phyloP scores from a whole-genome alignment of 192 early-diverging fungal genomes.

The Allomyces macrogynus region DNA sequence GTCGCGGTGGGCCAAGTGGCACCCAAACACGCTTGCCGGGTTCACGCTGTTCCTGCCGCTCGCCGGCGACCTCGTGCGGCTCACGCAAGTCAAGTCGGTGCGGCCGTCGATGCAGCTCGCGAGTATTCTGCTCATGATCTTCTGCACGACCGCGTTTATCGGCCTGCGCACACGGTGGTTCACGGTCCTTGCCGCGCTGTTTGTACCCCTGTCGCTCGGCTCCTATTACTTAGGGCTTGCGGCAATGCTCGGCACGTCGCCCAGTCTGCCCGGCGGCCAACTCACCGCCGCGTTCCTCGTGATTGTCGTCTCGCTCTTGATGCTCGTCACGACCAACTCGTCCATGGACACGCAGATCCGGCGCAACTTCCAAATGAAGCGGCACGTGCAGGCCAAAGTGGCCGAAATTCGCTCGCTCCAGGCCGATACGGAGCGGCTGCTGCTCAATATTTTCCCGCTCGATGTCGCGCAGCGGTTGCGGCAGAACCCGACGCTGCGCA shows the following conservation, averaged over 20 bases:
- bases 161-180: background rate
- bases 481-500: slow-evolving; percentile 8
- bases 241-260: background rate
- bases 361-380: slow-evolving; percentile 10
- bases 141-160: slow-evolving; percentile 3
- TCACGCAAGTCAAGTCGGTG: background rate
- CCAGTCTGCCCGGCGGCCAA: too few relatives aligned
- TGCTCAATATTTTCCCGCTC: slow-evolving; percentile 15
- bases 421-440: slow-evolving; percentile 9
- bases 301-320: background rate
- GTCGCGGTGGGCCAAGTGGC: slow-evolving; percentile 1
- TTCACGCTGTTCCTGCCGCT: background rate
- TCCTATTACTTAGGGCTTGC: background rate
- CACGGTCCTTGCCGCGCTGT: background rate
- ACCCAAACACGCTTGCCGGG: background rate
- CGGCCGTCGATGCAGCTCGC: background rate
- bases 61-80: background rate
- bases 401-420: slow-evolving; percentile 8
- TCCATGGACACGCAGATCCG: slow-evolving; percentile 6
- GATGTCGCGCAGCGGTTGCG: slow-evolving; percentile 9
- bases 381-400: background rate
- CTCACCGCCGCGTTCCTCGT: background rate
- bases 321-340: slow-evolving; percentile 5
- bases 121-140: background rate
- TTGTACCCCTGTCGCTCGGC: background rate